A percentile compares a stretch with the other conserved stretches of the same genome.
phyloP scores from a whole-genome alignment of 345 rosid genomes.

The Rubroshorea leprosula region DNA sequence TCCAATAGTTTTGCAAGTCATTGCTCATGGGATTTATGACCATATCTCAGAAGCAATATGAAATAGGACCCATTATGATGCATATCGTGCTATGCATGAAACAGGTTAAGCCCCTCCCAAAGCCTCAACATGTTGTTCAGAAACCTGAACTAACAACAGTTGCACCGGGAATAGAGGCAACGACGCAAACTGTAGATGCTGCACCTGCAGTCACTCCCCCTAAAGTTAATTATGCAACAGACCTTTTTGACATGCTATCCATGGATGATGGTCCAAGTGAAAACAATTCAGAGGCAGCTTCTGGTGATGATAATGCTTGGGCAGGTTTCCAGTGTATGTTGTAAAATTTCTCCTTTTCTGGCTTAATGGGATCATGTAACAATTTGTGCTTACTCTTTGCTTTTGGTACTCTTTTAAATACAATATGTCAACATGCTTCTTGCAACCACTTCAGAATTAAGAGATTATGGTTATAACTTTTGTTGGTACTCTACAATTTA shows the following conservation, averaged over 20 bases:
- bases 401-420: background rate
- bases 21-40: no score
- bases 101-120: conserved; percentile 46
- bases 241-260: conserved; percentile 90
- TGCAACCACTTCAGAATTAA: background rate
- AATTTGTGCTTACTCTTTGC: background rate
- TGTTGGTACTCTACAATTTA: conserved; percentile 11
- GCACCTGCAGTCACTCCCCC: conserved; percentile 43
- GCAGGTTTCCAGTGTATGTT: conserved; percentile 91
- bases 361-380: conserved; percentile 2
- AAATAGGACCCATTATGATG: background rate
- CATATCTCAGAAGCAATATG: no score
- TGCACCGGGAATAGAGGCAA: conserved; percentile 37
- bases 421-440: conserved; percentile 13
- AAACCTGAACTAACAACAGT: conserved; percentile 32
- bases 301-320: conserved; percentile 76
- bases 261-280: conserved; percentile 66
- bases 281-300: conserved; percentile 51
- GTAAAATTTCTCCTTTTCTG: conserved; percentile 4
- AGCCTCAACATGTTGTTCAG: conserved; percentile 37
- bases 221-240: conserved; percentile 72
- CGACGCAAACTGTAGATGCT: conserved; percentile 36
- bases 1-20: no score
- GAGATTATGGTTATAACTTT: background rate
- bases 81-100: background rate